These are phyloP conservation scores for Diplodia corticola DNA, from an alignment of 2,329 filamentous ascomycete species.

Conservation along the genomic window DNA sequence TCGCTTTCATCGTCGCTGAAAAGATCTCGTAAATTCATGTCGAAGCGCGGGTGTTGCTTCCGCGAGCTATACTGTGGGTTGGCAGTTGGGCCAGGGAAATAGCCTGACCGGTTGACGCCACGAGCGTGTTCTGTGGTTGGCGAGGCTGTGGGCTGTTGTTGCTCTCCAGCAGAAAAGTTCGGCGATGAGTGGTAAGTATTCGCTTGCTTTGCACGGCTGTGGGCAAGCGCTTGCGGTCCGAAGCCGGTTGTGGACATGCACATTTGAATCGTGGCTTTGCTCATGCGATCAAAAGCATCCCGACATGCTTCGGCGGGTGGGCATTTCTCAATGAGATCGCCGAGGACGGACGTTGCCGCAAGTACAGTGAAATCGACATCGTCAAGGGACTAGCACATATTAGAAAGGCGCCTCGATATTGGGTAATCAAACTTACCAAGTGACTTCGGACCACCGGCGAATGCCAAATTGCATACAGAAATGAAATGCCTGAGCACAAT, in stretches of 20 bases:
- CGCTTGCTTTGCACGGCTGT: not conserved
- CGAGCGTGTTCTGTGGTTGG: constrained; percentile 3
- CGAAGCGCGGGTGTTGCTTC: constrained; percentile 53
- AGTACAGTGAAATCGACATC: constrained; percentile 97
- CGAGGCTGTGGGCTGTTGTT: constrained; percentile 5
- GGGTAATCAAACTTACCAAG: constrained; percentile 61
- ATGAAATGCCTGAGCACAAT: constrained; percentile 66
- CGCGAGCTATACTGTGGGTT: not conserved
- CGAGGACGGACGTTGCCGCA: constrained; percentile 87
- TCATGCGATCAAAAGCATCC: constrained; percentile 92
- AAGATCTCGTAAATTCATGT: constrained; percentile 47
- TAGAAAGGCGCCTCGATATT: constrained; percentile 3
- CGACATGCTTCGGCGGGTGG: constrained; percentile 92
- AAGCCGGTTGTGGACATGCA: constrained; percentile 84
- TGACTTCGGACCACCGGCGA: constrained; percentile 83
- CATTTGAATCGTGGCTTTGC: constrained; percentile 94
- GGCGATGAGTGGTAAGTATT: not conserved
- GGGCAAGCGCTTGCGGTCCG: constrained; percentile 47
- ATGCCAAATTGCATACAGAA: constrained; percentile 97
- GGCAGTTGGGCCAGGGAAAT: constrained; percentile 13
- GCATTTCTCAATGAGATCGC: constrained; percentile 90
- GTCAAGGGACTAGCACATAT: constrained; percentile 65
- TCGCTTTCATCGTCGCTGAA: constrained; percentile 44
- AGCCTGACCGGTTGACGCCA: not conserved
- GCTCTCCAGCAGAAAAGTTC: constrained; percentile 6